Evolutionary conservation across 2,329 filamentous ascomycete species (phyloP).

Genomic region (Metarhizium guizhouense): DNA sequence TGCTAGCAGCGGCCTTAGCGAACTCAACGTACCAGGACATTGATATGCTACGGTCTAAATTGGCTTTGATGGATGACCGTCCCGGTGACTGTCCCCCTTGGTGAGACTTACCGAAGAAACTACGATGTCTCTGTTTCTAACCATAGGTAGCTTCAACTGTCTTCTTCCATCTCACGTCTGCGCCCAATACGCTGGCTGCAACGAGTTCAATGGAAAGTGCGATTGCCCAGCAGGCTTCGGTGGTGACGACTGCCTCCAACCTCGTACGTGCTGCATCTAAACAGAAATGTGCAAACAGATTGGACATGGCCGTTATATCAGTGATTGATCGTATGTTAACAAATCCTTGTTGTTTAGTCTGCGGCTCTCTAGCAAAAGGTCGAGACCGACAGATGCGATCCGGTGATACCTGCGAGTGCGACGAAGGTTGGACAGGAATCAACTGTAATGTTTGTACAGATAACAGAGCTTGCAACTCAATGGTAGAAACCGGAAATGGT

Average conservation of each 20-base stretch:
- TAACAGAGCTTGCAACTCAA: conserved; percentile 72
- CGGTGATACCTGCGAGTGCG: conserved; percentile 68
- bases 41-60: conserved; percentile 54
- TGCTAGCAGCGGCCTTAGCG: conserved; percentile 27
- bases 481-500: conserved; percentile 75
- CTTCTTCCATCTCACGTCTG: conserved; percentile 87
- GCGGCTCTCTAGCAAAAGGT: conserved; percentile 78
- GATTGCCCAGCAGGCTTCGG: conserved; percentile 87
- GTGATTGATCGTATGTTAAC: neutral
- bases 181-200: conserved; percentile 83
- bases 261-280: conserved; percentile 41
- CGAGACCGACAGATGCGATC: conserved; percentile 67
- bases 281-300: neutral
- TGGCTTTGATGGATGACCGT: conserved; percentile 63
- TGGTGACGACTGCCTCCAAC: conserved; percentile 84
- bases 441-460: conserved; percentile 95
- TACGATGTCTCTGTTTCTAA: conserved; percentile 18
- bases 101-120: conserved; percentile 28
- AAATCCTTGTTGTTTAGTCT: conserved; percentile 41
- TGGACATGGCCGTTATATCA: neutral
- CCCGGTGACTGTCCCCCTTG: conserved; percentile 73
- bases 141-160: conserved; percentile 77
- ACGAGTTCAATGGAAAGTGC: conserved; percentile 85
- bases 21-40: conserved; percentile 52
- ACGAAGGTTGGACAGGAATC: conserved; percentile 90